These are phyloP conservation scores for Moricandia moricandioides DNA, from an alignment of 345 rosid species.

Conservation along the genomic window DNA sequence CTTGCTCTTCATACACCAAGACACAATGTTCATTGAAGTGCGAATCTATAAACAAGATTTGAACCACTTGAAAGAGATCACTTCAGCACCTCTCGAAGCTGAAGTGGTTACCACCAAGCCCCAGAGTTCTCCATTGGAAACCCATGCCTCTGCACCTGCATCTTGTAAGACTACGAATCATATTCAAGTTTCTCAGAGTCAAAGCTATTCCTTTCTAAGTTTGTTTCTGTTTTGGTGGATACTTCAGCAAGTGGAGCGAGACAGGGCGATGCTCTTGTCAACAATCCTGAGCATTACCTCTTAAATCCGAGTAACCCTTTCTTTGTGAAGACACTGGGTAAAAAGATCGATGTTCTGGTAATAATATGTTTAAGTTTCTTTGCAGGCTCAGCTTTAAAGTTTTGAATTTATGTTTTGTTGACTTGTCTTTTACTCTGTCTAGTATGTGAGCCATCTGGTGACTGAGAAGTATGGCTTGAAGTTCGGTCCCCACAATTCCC, in stretches of 20 bases:
- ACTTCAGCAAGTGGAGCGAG: constrained; percentile 14
- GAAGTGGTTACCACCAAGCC: background rate
- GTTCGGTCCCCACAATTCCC: constrained; percentile 6
- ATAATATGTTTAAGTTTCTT: background rate
- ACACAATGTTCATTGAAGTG: constrained; percentile 3
- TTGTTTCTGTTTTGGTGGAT: background rate
- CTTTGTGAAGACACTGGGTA: constrained; percentile 16
- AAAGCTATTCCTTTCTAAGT: background rate
- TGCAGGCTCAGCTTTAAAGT: background rate
- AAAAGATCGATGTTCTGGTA: constrained; percentile 22
- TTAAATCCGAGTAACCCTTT: constrained; percentile 3
- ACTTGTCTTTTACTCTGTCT: background rate
- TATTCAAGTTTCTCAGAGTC: background rate
- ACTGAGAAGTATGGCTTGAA: constrained; percentile 1
- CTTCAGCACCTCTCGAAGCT: background rate
- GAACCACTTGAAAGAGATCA: background rate
- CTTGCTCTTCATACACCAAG: constrained; percentile 14
- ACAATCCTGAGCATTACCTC: constrained; percentile 25
- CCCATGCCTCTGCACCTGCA: background rate
- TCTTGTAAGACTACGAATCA: constrained; percentile 5
- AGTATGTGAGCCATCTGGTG: background rate
- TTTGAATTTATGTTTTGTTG: background rate
- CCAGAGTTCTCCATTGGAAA: background rate
- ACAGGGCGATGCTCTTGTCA: background rate
- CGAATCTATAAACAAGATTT: background rate